Evolutionary conservation across 805 yeast genomes (phyloP).

Genomic region (Wickerhamia fluorescens): DNA sequence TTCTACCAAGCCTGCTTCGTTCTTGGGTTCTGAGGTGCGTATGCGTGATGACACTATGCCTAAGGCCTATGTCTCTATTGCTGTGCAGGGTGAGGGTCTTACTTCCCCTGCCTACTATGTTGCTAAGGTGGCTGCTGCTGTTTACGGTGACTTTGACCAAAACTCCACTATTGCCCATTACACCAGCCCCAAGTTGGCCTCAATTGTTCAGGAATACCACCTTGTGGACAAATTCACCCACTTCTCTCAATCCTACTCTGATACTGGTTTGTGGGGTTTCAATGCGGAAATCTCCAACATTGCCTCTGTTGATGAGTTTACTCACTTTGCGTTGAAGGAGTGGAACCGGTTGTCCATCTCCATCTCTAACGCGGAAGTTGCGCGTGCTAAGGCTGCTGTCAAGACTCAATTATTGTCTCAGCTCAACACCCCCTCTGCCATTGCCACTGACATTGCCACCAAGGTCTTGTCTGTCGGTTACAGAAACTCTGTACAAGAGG

Average conservation of each 20-base stretch:
- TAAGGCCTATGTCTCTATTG: slow-evolving; percentile 70
- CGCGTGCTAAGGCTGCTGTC: slow-evolving; percentile 66
- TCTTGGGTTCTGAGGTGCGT: slow-evolving; percentile 83
- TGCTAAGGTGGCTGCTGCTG: slow-evolving; percentile 67
- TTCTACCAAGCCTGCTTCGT: slow-evolving; percentile 45
- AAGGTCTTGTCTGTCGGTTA: slow-evolving; percentile 55
- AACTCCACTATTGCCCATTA: slow-evolving; percentile 42
- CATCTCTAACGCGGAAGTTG: slow-evolving; percentile 69
- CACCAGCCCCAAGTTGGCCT: slow-evolving; percentile 63
- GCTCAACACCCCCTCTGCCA: slow-evolving; percentile 42
- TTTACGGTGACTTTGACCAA: slow-evolving; percentile 48
- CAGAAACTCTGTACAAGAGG: slow-evolving; percentile 54
- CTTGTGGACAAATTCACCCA: slow-evolving; percentile 66
- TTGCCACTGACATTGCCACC: slow-evolving; percentile 52
- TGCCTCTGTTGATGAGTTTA: slow-evolving; percentile 60
- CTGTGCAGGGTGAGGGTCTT: slow-evolving; percentile 64
- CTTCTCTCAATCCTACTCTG: slow-evolving; percentile 66
- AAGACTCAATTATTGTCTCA: slow-evolving; percentile 54
- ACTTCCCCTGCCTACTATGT: slow-evolving; percentile 59
- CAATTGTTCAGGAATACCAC: slow-evolving; percentile 63
- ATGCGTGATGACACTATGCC: slow-evolving; percentile 84
- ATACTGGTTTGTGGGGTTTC: slow-evolving; percentile 82
- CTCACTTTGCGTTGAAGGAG: slow-evolving; percentile 76
- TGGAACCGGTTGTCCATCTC: slow-evolving; percentile 82
- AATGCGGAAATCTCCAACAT: slow-evolving; percentile 57